Evolutionary conservation across 371 early-diverging fungal genomes (phyloP), one percentile per base, ranked within the genome.

Genomic region (Polyrhizophydium stewartii): DNA sequence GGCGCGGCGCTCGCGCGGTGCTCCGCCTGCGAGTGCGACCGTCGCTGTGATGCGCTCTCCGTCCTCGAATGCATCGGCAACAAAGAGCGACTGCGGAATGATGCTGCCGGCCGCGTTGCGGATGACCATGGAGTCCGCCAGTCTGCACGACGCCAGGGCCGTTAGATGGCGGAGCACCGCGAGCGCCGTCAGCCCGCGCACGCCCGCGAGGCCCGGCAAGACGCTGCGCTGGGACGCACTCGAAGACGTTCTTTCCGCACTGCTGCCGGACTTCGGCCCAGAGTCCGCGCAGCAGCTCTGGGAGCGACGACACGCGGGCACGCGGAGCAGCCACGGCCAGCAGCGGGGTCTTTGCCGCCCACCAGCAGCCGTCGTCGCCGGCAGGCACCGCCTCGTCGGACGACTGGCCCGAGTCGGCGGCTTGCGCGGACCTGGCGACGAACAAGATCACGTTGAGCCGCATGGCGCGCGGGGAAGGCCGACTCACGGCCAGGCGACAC

Each of bases 31-130:
- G n/a, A n/a, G n/a, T n/a, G n/a, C n/a, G n/a, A 40, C 19, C 40
- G 31, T 25, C 24, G 51, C 51, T 27, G 51, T 16, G 51, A 50
- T 50, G 24, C 32, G 30, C 53, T 53, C 53, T 6, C 35, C 53
- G 25, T 53, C 25, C 9, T 53, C 53, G n/a, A 53, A 53, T 5
- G 53, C 53, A 31, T 53, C 35, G 6, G 53, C 3, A 16, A 53
- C 32, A 25, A n/a, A 16, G 16, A 53, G 6, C 32, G 53, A 53
- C 9, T 12, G 32, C 2, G 53, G 53, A 5, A 53, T 27, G 10
- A 53, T 3, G 25, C 53, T 53, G 16, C 53, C 53, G 24, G 35
- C 53, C 5, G 12, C 7, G 35, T 53, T 53, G 30, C 24, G 21
- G 5, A 53, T 6, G 32, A 53, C 24, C 16, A 53, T 16, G 30